Percentiles rank a stretch among this genome's conserved stretches.
Evolutionary conservation across 2,329 filamentous ascomycete genomes (phyloP).

Genomic region (Akanthomyces muscarius): DNA sequence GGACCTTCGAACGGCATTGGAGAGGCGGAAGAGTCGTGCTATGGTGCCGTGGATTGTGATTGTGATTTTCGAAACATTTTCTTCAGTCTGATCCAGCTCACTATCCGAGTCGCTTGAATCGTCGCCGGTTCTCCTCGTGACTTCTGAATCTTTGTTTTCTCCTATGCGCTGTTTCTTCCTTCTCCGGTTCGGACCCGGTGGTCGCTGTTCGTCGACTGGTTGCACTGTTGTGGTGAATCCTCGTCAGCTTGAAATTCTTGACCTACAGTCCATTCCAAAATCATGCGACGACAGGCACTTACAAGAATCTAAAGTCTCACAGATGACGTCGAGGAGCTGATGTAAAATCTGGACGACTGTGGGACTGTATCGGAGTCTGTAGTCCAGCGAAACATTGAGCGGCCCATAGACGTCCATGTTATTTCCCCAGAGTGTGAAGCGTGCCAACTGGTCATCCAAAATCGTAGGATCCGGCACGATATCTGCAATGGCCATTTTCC

Average conservation of each 20-base stretch:
- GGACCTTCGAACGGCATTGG: slow-evolving; percentile 27
- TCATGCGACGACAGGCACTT: not conserved
- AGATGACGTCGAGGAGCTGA: not conserved
- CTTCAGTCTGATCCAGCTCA: not conserved
- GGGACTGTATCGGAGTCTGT: not conserved
- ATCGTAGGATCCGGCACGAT: not conserved
- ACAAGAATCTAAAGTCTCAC: not conserved
- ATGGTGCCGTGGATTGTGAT: not conserved
- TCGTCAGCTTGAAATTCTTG: not conserved
- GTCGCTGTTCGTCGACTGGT: not conserved
- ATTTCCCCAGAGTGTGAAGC: not conserved
- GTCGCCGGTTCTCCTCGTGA: fast-evolving
- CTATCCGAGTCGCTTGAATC: not conserved
- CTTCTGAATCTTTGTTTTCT: too few species aligned
- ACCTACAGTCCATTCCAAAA: not conserved
- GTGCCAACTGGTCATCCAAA: not conserved
- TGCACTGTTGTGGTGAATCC: not conserved
- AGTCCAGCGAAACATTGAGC: not conserved
- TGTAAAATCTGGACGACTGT: not conserved
- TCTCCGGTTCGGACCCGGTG: not conserved
- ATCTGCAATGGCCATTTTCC: not conserved
- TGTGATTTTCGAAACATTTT: not conserved
- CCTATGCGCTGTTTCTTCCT: too few species aligned
- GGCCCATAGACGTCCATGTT: not conserved
- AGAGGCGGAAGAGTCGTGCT: slow-evolving; percentile 25